Evolutionary conservation across 164 flowering plant genomes (phyloP), one percentile per base, ranked within the genome.

Genomic region (Tetrastigma voinierianum): DNA sequence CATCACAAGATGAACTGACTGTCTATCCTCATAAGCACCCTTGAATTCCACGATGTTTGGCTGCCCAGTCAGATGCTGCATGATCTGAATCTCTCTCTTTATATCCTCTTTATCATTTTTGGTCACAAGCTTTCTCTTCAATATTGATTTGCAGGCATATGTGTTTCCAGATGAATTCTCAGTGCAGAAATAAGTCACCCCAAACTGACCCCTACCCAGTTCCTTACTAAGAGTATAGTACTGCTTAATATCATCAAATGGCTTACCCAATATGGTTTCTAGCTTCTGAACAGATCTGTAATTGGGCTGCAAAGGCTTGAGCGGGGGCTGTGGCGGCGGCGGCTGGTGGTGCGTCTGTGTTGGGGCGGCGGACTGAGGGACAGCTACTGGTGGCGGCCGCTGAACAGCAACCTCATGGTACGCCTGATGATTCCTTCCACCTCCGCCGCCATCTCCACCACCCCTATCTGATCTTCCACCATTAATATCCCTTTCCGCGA

Each of bases 11-110:
- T 89, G 95, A 49, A 89, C 91, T 4, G 84, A 73, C 11, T 80
- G 83, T 70, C 75, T 76, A 68, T 89, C 95, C 84, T 89, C 95
- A 77, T 77, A 87, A 61, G 89, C 87, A 19, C 91, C 95, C 49
- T 78, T 87, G 51, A 89, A 84, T 55, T 87, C 95, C 52, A 89
- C 91, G 51, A 89, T 83, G 24, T 87, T 89, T 3, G 79, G 74
- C 67, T 89, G 95, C 51, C 95, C 95, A 51, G 86, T 79, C 64
- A 89, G 80, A 68, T 89, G 91, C 73, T 89, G 95, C 89, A 87
- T 71, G 18, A 89, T 80, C 75, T 84, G 90, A 65, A 89, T 71
- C 76, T 89, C 95, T 56, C 91, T 86, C 72, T 76, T 83, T 0
- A 87, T 75, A 72, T 89, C 92, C 61, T 86, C 91, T 66, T 72